Percentiles rank a stretch among this genome's conserved stretches.
phyloP scores from a whole-genome alignment of 1,139 yeast species.

The Kurtzmaniella quercitrusa region DNA sequence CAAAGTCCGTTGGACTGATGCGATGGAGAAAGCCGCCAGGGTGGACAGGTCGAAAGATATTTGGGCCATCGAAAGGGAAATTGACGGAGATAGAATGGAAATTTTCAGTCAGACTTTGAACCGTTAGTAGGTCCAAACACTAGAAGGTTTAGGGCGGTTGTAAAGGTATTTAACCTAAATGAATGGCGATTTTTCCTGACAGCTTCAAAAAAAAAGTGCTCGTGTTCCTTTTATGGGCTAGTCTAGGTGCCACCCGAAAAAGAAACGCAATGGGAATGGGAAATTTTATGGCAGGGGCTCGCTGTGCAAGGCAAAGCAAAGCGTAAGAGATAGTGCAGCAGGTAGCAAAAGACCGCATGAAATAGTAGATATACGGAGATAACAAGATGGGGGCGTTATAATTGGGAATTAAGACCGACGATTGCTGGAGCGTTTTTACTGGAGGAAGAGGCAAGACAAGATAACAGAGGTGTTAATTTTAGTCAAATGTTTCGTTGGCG shows the following conservation, averaged over 20 bases:
- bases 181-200: neutral
- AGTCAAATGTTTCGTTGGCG: neutral
- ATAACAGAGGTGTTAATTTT: too few relatives aligned
- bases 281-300: too few relatives aligned
- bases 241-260: neutral
- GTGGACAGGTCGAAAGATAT: neutral
- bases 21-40: constrained; percentile 14
- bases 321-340: neutral
- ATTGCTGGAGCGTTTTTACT: too few relatives aligned
- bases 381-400: neutral
- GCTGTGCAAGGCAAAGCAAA: neutral
- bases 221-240: neutral
- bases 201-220: neutral
- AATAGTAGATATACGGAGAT: neutral
- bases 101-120: too few relatives aligned
- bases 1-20: constrained; percentile 27
- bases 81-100: neutral
- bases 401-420: too few relatives aligned
- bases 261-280: neutral
- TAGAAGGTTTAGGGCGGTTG: neutral
- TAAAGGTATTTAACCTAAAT: neutral
- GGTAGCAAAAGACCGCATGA: neutral
- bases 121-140: neutral
- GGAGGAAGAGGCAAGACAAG: too few relatives aligned
- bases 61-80: neutral